Conservation (phyloP, 768 basidiomycete genomes). For the Kwoniella heveanensis region DNA sequence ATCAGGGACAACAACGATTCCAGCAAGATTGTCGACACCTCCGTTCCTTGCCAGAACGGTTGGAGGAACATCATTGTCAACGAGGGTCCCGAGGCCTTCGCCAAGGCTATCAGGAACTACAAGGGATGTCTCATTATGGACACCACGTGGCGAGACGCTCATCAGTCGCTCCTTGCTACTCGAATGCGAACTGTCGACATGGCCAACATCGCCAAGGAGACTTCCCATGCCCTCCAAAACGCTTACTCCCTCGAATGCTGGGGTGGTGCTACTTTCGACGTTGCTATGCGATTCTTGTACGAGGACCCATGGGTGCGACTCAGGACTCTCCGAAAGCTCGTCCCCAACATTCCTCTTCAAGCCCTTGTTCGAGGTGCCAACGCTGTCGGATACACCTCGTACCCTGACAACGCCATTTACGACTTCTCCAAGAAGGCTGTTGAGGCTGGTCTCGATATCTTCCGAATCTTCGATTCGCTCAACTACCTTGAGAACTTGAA, state of each 20-base stretch:
- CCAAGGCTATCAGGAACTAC: constrained; percentile 95
- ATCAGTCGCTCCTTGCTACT: constrained; percentile 95
- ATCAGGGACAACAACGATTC: constrained; percentile 78
- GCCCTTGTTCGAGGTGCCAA: constrained; percentile 98
- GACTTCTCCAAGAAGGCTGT: constrained; percentile 99
- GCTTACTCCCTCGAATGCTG: constrained; percentile 97
- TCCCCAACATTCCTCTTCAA: constrained; percentile 98
- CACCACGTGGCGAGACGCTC: constrained; percentile 99
- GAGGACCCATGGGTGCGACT: constrained; percentile 99
- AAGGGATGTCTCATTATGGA: constrained; percentile 72
- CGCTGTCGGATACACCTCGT: constrained; percentile 97
- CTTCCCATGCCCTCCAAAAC: constrained; percentile 89
- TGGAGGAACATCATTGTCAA: constrained; percentile 99
- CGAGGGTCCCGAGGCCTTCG: constrained; percentile 95
- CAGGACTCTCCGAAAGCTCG: constrained; percentile 87
- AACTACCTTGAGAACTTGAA: constrained; percentile 99
- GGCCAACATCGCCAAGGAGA: constrained; percentile 97
- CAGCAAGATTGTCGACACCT: constrained; percentile 71
- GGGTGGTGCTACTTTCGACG: constrained; percentile 99
- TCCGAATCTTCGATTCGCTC: constrained; percentile 98
- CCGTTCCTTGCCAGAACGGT: constrained; percentile 78
- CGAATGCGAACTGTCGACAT: constrained; percentile 94
- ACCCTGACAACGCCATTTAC: constrained; percentile 98
- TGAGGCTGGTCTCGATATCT: constrained; percentile 99
- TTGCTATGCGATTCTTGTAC: constrained; percentile 98